Evolutionary conservation across 2,329 filamentous ascomycete species (phyloP).

Genomic region (Fusarium denticulatum): DNA sequence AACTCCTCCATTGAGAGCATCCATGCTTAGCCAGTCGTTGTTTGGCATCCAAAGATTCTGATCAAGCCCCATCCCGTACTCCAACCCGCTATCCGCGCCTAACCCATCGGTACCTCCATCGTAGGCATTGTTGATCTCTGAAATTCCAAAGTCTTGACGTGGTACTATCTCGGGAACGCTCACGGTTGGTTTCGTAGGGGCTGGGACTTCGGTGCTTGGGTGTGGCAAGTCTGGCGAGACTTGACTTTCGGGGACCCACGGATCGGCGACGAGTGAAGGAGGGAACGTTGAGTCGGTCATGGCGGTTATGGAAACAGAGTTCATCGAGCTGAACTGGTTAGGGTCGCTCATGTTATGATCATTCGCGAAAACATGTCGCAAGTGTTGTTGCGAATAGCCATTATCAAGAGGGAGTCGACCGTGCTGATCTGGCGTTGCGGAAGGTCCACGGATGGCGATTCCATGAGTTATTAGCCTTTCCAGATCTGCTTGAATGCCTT

Average conservation of each 20-base stretch:
- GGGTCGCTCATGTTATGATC: constrained; percentile 43
- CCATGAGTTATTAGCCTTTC: constrained; percentile 62
- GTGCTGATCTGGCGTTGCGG: constrained; percentile 33
- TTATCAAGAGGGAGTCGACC: constrained; percentile 32
- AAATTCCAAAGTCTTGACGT: constrained; percentile 46
- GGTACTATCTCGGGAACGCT: constrained; percentile 35
- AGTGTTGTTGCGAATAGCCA: constrained; percentile 34
- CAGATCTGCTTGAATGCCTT: constrained; percentile 58
- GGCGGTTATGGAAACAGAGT: constrained; percentile 27
- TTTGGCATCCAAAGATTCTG: constrained; percentile 49
- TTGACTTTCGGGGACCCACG: constrained; percentile 44
- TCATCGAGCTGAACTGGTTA: constrained; percentile 30
- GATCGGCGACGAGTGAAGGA: constrained; percentile 45
- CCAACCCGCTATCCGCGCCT: constrained; percentile 56
- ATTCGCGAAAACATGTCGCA: constrained; percentile 41
- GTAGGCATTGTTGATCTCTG: constrained; percentile 62
- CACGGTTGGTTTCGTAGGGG: constrained; percentile 21
- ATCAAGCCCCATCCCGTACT: constrained; percentile 55
- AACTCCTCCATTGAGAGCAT: constrained; percentile 47
- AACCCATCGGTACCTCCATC: constrained; percentile 60
- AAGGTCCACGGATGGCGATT: constrained; percentile 43
- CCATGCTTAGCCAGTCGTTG: constrained; percentile 47
- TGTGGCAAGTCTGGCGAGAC: constrained; percentile 41
- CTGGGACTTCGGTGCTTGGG: constrained; percentile 28
- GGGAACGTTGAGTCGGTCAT: constrained; percentile 46